A percentile compares a stretch with the other conserved stretches of the same genome.
phyloP scores from a whole-genome alignment of 345 rosid genomes.

The Ailanthus altissimus region DNA sequence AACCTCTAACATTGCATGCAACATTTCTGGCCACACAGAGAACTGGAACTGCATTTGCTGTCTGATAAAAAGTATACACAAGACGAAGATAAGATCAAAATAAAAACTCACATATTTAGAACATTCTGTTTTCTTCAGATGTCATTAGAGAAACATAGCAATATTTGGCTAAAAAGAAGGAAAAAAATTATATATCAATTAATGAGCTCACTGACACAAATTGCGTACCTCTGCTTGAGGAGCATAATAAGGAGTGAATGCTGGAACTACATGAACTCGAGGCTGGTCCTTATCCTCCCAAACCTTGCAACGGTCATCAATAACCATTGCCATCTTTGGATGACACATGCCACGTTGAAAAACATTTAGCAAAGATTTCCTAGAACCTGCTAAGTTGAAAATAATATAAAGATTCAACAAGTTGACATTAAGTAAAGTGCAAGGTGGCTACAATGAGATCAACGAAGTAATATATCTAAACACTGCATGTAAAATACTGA shows the following conservation, averaged over 20 bases:
- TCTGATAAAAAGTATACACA: constrained; percentile 43
- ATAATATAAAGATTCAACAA: constrained; percentile 22
- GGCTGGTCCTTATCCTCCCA: constrained; percentile 99
- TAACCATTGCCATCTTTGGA: constrained; percentile 99
- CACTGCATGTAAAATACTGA: neutral
- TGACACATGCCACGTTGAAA: constrained; percentile 87
- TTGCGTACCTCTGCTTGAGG: constrained; percentile 92
- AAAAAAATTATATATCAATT: constrained; percentile 5
- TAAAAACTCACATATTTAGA: constrained; percentile 6
- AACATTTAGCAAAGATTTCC: constrained; percentile 81
- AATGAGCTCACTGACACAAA: constrained; percentile 26
- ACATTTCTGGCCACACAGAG: constrained; percentile 99
- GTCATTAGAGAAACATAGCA: neutral
- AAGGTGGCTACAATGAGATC: neutral
- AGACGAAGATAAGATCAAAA: constrained; percentile 17
- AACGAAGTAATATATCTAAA: constrained; percentile 10
- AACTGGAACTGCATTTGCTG: constrained; percentile 77
- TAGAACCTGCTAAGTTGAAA: constrained; percentile 54
- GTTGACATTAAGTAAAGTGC: neutral
- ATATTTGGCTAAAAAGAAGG: constrained; percentile 14
- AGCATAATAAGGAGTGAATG: constrained; percentile 92
- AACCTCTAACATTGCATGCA: constrained; percentile 98
- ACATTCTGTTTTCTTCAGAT: neutral
- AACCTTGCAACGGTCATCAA: constrained; percentile 94
- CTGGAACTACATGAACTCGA: constrained; percentile 93